Base-by-base conservation (phyloP, 2,329 filamentous ascomycete genomes). In the Penicillium paneum region DNA sequence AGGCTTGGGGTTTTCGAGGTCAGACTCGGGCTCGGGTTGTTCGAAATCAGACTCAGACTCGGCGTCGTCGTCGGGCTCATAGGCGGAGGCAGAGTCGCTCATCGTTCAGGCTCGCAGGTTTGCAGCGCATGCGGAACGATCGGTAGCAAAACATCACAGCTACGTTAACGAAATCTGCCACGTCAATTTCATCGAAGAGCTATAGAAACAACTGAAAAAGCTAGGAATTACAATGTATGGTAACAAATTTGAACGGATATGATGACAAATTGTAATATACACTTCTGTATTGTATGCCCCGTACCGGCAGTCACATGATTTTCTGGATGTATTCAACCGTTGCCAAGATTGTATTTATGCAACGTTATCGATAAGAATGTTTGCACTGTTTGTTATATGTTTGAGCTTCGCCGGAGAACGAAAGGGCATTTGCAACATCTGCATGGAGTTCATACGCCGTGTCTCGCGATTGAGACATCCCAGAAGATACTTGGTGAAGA, bases 41-140 rank as follows among this genome's bases (percentile, higher is more conserved):
- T 64, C 62, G 44, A 56, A 59, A 34, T 60, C 59, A 40, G 59
- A 63, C 21, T 60, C 60, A 34, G 56, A 56, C 47, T 68, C 64
- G 60, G 67, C 10, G 47, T 49, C 64, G 54, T 71, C 67, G 50
- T 69, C 68, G 45, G 66, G 67, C 50, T 68, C 64, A 59, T 70
- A 71, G 52, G 26, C 47, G 47, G 47, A 49, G 36, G 59, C 56
- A 51, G 64, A 67, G 58, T 64, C 71, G 71, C 71, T 74, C 72
- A 75, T 75, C 48, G 59, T 71, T 57, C 54, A 62, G 58, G 58
- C 69, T 76, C 73, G 62, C 80, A 58, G 34, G 52, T 54, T 57
- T 58, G 57, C 63, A 62, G 64, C 61, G 56, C 64, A 64, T 65
- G 52, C 60, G 58, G 46, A 54, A 35, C 28, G 42, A 49, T 38